A percentile compares a stretch with the other conserved stretches of the same genome.
Conservation (phyloP, 805 yeast species). For the Henningerozyma blattae region DNA sequence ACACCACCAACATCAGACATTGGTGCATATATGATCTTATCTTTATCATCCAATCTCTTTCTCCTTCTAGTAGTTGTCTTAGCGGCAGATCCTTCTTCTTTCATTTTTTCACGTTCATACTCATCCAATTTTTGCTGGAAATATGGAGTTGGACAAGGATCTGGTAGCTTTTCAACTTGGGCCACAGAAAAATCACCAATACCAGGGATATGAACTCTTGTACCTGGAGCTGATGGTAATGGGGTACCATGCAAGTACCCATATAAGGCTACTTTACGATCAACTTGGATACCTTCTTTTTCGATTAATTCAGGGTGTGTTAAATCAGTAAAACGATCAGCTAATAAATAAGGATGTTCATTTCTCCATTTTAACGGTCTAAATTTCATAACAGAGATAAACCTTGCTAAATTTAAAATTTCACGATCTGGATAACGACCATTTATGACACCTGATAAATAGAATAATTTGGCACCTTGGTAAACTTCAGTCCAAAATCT, state of each 20-base stretch:
- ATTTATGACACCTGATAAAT: constrained; percentile 87
- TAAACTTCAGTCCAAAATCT: constrained; percentile 99
- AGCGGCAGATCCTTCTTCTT: constrained; percentile 33
- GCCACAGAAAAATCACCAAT: constrained; percentile 78
- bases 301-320: constrained; percentile 84
- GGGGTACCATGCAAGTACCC: constrained; percentile 96
- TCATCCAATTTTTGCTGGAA: constrained; percentile 80
- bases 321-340: constrained; percentile 85
- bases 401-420: constrained; percentile 79
- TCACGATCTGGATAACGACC: constrained; percentile 98
- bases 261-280: constrained; percentile 80
- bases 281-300: constrained; percentile 60
- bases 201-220: constrained; percentile 88
- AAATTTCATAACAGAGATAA: constrained; percentile 94
- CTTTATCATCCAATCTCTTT: constrained; percentile 86
- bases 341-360: constrained; percentile 89
- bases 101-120: constrained; percentile 58
- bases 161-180: constrained; percentile 81
- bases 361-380: constrained; percentile 99
- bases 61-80: constrained; percentile 71
- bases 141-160: constrained; percentile 97
- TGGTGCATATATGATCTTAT: constrained; percentile 92
- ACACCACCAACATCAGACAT: constrained; percentile 99
- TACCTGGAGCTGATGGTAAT: constrained; percentile 43
- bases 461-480: constrained; percentile 93